Conservation (phyloP, 2,329 filamentous ascomycete genomes). For the Chaetomium sp. region DNA sequence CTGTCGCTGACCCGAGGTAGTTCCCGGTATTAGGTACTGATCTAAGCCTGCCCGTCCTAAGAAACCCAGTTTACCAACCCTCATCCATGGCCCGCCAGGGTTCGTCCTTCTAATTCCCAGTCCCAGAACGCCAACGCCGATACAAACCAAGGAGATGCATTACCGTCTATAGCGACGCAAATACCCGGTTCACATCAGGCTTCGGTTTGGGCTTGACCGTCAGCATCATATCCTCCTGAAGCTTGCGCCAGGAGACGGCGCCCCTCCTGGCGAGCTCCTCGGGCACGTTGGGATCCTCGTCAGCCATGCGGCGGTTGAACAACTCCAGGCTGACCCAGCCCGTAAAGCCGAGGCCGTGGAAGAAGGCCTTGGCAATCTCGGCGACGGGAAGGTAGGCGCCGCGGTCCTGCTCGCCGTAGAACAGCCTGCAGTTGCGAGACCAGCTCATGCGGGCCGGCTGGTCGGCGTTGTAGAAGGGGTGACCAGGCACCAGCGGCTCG, state of each 20-base stretch:
- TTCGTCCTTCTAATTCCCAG: not conserved
- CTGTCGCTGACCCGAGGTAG: not conserved
- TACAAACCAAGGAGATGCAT: slow-evolving; percentile 3
- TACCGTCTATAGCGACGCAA: slow-evolving; percentile 41
- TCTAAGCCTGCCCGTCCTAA: slow-evolving; percentile 3
- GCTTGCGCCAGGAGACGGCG: slow-evolving; percentile 54
- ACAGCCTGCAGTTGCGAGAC: slow-evolving; percentile 73
- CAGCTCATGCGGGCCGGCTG: slow-evolving; percentile 73
- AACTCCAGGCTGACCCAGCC: slow-evolving; percentile 74
- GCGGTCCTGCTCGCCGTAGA: slow-evolving; percentile 62
- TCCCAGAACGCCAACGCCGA: slow-evolving; percentile 1
- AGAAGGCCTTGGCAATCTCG: slow-evolving; percentile 61
- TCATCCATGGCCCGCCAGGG: too few species aligned
- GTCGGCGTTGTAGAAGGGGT: slow-evolving; percentile 59
- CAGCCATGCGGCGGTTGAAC: slow-evolving; percentile 63
- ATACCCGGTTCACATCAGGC: slow-evolving; percentile 35
- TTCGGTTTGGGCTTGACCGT: slow-evolving; percentile 22
- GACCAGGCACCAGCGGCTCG: slow-evolving; percentile 57
- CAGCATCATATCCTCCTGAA: slow-evolving; percentile 44
- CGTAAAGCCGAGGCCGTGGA: slow-evolving; percentile 64
- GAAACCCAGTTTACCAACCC: not conserved
- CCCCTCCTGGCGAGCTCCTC: slow-evolving; percentile 52
- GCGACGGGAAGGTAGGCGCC: slow-evolving; percentile 70
- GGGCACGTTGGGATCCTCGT: slow-evolving; percentile 53
- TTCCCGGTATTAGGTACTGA: not conserved